These are phyloP conservation scores for Fomitopsis palustris DNA, from an alignment of 1,284 basidiomycete species.

Conservation along the genomic window DNA sequence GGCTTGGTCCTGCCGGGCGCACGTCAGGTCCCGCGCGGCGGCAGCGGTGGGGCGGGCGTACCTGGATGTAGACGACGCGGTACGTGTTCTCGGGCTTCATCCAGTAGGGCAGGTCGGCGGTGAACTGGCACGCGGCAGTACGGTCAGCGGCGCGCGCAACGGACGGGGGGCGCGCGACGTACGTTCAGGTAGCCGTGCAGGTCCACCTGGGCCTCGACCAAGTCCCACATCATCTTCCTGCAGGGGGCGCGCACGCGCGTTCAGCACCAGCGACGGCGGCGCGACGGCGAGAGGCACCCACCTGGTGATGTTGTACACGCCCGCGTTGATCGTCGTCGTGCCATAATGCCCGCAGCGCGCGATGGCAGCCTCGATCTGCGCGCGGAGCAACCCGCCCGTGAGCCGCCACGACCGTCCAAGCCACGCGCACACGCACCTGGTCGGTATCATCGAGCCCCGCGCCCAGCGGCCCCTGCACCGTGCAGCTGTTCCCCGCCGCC, in stretches of 20 bases:
- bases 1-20: constrained; percentile 44
- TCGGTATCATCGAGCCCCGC: constrained; percentile 39
- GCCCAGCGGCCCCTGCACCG: constrained; percentile 32
- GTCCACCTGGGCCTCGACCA: constrained; percentile 48
- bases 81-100: constrained; percentile 53
- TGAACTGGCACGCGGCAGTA: constrained; percentile 42
- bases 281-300: constrained; percentile 12
- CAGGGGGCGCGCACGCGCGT: constrained; percentile 4
- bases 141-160: too few relatives aligned
- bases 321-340: constrained; percentile 39
- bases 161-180: constrained; percentile 5
- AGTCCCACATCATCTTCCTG: constrained; percentile 61
- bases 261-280: constrained; percentile 5
- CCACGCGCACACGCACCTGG: constrained; percentile 24
- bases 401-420: neutral
- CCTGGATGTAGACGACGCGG: constrained; percentile 60
- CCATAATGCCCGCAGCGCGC: constrained; percentile 50
- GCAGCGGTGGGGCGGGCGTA: constrained; percentile 14
- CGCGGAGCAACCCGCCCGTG: neutral
- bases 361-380: constrained; percentile 49
- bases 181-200: constrained; percentile 54
- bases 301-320: constrained; percentile 53
- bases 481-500: constrained; percentile 22
- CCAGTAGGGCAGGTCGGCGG: constrained; percentile 58
- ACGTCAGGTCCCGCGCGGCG: neutral